phyloP scores from a whole-genome alignment of 2,329 filamentous ascomycete genomes.

The Colletotrichum ledebouriae region DNA sequence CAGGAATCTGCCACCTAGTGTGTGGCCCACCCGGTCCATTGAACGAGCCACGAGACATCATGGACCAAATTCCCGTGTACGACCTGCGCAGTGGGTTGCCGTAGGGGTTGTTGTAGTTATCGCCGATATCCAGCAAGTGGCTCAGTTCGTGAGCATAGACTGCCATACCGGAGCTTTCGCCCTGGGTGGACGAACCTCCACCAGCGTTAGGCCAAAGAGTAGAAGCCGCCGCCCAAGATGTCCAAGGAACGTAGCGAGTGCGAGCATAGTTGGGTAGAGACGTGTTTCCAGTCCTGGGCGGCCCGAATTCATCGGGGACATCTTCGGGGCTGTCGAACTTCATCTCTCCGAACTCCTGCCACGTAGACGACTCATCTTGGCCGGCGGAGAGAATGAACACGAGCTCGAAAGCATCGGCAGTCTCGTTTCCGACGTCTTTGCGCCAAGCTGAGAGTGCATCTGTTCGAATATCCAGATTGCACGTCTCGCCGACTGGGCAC shows the following conservation, averaged over 20 bases:
- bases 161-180: constrained; percentile 65
- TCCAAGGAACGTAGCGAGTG: constrained; percentile 67
- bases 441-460: constrained; percentile 65
- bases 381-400: constrained; percentile 68
- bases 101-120: constrained; percentile 70
- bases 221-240: constrained; percentile 64
- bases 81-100: constrained; percentile 58
- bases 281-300: constrained; percentile 54
- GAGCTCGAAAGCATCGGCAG: constrained; percentile 61
- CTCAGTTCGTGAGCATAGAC: constrained; percentile 67
- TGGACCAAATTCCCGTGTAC: constrained; percentile 66
- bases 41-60: constrained; percentile 66
- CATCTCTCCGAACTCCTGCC: constrained; percentile 71
- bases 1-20: constrained; percentile 65
- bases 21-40: constrained; percentile 67
- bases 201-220: constrained; percentile 68
- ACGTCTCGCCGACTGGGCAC: constrained; percentile 58
- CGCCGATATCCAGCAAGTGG: constrained; percentile 65
- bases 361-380: constrained; percentile 67
- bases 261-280: constrained; percentile 59
- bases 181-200: constrained; percentile 65
- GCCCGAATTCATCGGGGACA: constrained; percentile 63
- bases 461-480: constrained; percentile 61
- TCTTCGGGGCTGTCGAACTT: constrained; percentile 61
- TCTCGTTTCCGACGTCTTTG: constrained; percentile 63